Base-by-base conservation (phyloP, 2,329 filamentous ascomycete genomes). In the Amauroascus verrucosus region DNA sequence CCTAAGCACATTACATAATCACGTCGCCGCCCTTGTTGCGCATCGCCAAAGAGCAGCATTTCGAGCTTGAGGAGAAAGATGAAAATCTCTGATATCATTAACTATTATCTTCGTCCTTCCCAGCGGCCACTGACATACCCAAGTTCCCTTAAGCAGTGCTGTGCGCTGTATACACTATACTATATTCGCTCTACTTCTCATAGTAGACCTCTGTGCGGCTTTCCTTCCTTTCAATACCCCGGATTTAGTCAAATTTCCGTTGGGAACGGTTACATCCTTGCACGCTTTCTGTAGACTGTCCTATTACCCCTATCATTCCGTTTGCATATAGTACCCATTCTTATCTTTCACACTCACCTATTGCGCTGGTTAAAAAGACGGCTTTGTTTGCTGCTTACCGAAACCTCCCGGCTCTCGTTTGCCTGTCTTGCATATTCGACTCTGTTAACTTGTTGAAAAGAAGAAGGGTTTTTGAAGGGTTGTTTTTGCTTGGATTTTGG, bases 391-490 rank as follows among this genome's bases (percentile, higher is more conserved):
- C n/a, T n/a, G n/a, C 11, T 24, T 45, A 11, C 20, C 41, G 2
- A 16, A 45, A n/a, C 11, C 16, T 24, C 11, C 41, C 14, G 22
- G 2, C 9, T n/a, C n/a, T 11, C 40, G 6, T 43, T 43, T 43
- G 5, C 7, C 26, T 6, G 2, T n/a, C n/a, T n/a, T n/a, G 26
- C 11, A 3, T 11, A 24, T 33, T 6, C 6, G 14, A 30, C 33
- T 14, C 35, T 38, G 14, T 50, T 43, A 6, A 13, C 14, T 32
- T 54, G 37, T 52, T 46, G 45, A 52, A 47, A 22, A 48, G 22
- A 43, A 47, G 14, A 44, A 48, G 37, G n/a, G n/a, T n/a, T n/a
- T n/a, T n/a, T n/a, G n/a, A n/a, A n/a, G n/a, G n/a, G n/a, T n/a
- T 41, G 35, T 41, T 52, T 46, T 37, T 33, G 14, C 41, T 33